A percentile compares a stretch with the other conserved stretches of the same genome.
Conservation (phyloP, 2,329 filamentous ascomycete genomes). For the Alternaria ventricosa region DNA sequence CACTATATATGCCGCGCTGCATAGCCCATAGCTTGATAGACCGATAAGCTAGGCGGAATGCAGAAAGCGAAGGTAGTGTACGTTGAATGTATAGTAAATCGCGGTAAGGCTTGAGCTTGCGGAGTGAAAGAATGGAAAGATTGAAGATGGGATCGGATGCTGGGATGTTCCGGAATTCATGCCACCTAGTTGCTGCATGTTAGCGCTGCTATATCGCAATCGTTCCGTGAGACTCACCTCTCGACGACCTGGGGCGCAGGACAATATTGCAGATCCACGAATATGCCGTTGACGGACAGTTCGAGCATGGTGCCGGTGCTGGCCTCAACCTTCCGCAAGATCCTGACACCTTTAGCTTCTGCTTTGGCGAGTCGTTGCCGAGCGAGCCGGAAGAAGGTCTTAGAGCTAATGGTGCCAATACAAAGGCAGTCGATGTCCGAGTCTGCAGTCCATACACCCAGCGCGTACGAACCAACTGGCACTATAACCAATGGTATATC, state of each 20-base stretch:
- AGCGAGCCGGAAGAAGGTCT: constrained; percentile 67
- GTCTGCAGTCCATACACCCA: constrained; percentile 65
- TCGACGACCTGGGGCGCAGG: constrained; percentile 63
- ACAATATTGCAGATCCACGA: constrained; percentile 71
- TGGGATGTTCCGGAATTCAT: constrained; percentile 51
- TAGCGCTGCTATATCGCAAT: not conserved
- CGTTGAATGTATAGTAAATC: constrained; percentile 67
- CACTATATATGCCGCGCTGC: constrained; percentile 67
- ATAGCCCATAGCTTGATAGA: constrained; percentile 69
- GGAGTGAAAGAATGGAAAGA: constrained; percentile 62
- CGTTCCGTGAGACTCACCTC: constrained; percentile 41
- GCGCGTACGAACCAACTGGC: constrained; percentile 70
- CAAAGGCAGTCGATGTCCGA: constrained; percentile 72
- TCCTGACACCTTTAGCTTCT: constrained; percentile 51
- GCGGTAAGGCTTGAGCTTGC: constrained; percentile 68
- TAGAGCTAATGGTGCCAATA: constrained; percentile 66
- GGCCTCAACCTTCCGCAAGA: constrained; percentile 65
- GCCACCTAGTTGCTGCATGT: constrained; percentile 40
- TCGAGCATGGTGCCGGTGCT: constrained; percentile 70
- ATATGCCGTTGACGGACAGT: constrained; percentile 63
- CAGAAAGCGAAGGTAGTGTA: constrained; percentile 64
- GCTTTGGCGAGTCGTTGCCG: constrained; percentile 61
- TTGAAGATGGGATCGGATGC: constrained; percentile 62
- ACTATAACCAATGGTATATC: constrained; percentile 59
- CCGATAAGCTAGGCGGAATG: constrained; percentile 66